Evolutionary conservation across 164 flowering plant species (phyloP).

Genomic region (Kingdonia uniflora): DNA sequence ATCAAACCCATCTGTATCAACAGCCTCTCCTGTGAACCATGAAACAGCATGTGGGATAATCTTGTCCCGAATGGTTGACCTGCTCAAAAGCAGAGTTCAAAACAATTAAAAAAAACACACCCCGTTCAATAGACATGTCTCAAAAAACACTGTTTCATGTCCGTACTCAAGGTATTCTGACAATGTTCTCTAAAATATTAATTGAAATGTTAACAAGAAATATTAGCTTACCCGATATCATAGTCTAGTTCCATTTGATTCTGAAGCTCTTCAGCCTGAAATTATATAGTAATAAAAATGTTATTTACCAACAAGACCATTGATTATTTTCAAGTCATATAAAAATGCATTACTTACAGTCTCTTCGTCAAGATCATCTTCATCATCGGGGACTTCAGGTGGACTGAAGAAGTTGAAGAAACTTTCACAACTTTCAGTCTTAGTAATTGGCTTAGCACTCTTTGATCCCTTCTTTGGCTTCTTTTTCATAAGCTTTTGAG

Average conservation of each 20-base stretch:
- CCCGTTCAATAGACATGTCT: neutral
- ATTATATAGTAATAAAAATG: neutral
- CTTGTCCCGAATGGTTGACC: conserved; percentile 70
- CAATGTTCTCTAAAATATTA: neutral
- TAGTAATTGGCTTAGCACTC: conserved; percentile 81
- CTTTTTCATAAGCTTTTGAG: conserved; percentile 76
- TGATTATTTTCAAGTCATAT: neutral
- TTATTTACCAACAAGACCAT: neutral
- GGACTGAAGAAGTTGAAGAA: conserved; percentile 91
- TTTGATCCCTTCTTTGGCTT: conserved; percentile 83
- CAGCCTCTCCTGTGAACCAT: conserved; percentile 86
- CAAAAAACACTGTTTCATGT: neutral
- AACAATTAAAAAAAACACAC: neutral
- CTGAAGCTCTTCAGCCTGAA: conserved; percentile 40
- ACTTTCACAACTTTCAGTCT: conserved; percentile 78
- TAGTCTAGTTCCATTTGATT: conserved; percentile 42
- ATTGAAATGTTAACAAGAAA: neutral
- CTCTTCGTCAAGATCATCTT: conserved; percentile 81
- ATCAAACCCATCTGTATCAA: conserved; percentile 43
- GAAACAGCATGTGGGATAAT: conserved; percentile 83
- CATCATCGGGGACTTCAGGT: conserved; percentile 86
- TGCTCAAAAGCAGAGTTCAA: conserved; percentile 15
- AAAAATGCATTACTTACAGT: conserved; percentile 33
- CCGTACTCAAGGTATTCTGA: neutral
- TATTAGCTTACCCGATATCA: conserved; percentile 33